Conservation (phyloP, 768 basidiomycete genomes). For the Boletus rubescentipes region DNA sequence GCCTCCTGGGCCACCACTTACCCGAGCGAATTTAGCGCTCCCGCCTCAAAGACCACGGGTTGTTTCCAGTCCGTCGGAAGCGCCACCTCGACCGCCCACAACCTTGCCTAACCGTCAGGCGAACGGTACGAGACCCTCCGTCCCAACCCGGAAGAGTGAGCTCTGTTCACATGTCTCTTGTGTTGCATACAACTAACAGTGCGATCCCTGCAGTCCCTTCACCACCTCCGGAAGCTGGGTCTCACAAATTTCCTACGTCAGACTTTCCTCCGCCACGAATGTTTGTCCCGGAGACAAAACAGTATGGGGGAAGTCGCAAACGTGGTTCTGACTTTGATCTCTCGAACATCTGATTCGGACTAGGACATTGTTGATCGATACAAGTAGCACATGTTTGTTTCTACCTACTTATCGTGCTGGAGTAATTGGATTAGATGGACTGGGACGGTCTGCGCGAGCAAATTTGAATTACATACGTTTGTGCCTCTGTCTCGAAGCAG, state of each 20-base stretch:
- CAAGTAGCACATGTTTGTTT: background rate
- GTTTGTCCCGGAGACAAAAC: conserved; percentile 49
- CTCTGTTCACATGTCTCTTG: background rate
- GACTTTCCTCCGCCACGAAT: conserved; percentile 78
- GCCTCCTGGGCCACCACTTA: conserved; percentile 32
- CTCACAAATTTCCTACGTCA: conserved; percentile 70
- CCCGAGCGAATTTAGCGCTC: conserved; percentile 22
- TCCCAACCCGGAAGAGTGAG: conserved; percentile 51
- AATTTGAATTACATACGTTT: background rate
- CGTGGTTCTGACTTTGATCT: conserved; percentile 74
- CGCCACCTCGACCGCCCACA: conserved; percentile 12
- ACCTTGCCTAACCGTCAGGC: conserved; percentile 17
- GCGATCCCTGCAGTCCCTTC: conserved; percentile 43
- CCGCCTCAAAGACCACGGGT: conserved; percentile 27
- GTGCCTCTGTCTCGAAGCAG: too few relatives aligned
- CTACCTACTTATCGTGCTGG: background rate
- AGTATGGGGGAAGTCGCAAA: conserved; percentile 64
- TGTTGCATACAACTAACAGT: conserved; percentile 9
- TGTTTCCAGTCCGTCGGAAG: conserved; percentile 25
- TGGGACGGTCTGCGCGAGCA: too few relatives aligned
- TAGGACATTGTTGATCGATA: background rate
- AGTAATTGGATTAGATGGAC: background rate
- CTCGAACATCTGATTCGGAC: conserved; percentile 30
- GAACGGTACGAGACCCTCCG: conserved; percentile 35
- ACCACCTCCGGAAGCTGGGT: conserved; percentile 62